Evolutionary conservation across 331 rosid species (phyloP).

Genomic region (Erythrophleum ivorense): DNA sequence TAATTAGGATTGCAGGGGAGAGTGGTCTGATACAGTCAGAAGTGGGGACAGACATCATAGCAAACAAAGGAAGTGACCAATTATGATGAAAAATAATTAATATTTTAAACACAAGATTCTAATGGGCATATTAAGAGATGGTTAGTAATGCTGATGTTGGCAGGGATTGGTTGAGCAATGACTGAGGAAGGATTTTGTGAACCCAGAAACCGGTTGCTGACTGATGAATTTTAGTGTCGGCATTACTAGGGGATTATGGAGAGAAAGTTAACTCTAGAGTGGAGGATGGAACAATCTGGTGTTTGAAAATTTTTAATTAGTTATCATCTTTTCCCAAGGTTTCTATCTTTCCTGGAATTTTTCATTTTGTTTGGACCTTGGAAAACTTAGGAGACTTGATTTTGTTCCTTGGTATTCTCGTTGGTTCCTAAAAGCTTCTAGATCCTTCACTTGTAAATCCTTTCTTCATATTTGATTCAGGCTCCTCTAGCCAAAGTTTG

Average conservation of each 20-base stretch:
- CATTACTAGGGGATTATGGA: neutral
- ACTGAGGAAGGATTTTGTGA: constrained; percentile 7
- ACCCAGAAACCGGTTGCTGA: neutral
- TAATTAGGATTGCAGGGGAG: constrained; percentile 23
- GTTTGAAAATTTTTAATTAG: neutral
- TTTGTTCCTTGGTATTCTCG: constrained; percentile 1
- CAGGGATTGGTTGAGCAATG: neutral
- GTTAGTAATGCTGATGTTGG: constrained; percentile 1
- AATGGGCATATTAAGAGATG: neutral
- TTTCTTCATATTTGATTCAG: neutral
- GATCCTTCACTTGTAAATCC: neutral
- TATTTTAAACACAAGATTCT: constrained; percentile 10
- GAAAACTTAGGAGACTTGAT: neutral
- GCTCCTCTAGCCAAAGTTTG: neutral
- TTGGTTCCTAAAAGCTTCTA: neutral
- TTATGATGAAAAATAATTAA: neutral
- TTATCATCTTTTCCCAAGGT: neutral
- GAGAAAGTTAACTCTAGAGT: neutral
- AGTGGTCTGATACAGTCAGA: constrained; percentile 33
- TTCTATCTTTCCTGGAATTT: neutral
- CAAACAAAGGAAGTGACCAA: constrained; percentile 24
- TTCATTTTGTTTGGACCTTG: neutral
- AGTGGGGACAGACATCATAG: constrained; percentile 25
- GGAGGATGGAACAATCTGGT: neutral
- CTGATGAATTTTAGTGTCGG: neutral